A percentile compares a stretch with the other conserved stretches of the same genome.
Evolutionary conservation across 2,329 filamentous ascomycete genomes (phyloP).

Genomic region (Hypoxylon sp.): DNA sequence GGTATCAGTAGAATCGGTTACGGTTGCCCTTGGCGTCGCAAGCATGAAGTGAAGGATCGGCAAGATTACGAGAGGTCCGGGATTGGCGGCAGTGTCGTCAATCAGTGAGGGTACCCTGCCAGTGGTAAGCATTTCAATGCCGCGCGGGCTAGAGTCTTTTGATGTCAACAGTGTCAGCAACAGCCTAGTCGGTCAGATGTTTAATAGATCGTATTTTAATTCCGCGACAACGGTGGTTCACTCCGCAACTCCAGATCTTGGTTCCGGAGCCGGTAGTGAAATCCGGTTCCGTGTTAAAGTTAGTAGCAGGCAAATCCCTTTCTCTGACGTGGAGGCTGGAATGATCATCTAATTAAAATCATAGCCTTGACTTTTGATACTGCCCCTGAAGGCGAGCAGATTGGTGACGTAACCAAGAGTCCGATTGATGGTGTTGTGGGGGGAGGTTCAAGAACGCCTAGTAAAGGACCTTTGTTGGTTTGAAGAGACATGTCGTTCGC

Average conservation of each 20-base stretch:
- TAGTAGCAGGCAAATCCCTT: no score
- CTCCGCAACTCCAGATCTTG: constrained; percentile 9
- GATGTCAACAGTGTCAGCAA: no score
- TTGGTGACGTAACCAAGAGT: no score
- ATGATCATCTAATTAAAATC: constrained; percentile 1
- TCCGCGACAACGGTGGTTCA: constrained; percentile 18
- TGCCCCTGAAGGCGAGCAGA: no score
- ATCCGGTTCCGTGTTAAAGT: constrained; percentile 18
- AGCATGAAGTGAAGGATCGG: constrained; percentile 17
- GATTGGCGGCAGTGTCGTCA: constrained; percentile 13
- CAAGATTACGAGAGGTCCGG: constrained; percentile 14
- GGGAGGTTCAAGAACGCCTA: constrained; percentile 12
- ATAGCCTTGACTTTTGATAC: constrained; percentile 1
- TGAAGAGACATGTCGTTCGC: constrained; percentile 19
- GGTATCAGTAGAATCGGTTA: constrained; percentile 5
- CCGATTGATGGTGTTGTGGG: no score
- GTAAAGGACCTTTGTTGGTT: not conserved
- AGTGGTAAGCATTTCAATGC: constrained; percentile 12
- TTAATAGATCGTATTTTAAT: constrained; percentile 25
- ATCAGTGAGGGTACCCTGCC: constrained; percentile 18
- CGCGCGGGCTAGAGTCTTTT: constrained; percentile 8
- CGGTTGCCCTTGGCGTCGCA: constrained; percentile 11
- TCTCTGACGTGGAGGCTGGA: not conserved
- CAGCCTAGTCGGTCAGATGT: constrained; percentile 28
- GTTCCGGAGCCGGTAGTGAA: constrained; percentile 7